Percentiles rank a stretch among this genome's conserved stretches.
These are phyloP conservation scores for Ceratocystis albifundus DNA, from an alignment of 2,329 filamentous ascomycete species.

Conservation along the genomic window DNA sequence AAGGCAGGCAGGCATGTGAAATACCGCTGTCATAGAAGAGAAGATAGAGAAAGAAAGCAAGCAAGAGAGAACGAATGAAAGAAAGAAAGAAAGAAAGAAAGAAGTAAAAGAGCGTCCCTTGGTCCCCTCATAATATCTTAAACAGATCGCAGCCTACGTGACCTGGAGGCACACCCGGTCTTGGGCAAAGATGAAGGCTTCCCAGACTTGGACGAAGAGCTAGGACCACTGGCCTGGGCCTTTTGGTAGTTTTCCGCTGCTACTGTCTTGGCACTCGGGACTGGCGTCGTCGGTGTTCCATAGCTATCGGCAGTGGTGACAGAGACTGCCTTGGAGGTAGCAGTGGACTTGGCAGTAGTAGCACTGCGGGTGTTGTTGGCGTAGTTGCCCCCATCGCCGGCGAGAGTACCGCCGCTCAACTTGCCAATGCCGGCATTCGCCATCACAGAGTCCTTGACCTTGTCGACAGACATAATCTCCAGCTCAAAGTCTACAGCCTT, in stretches of 20 bases:
- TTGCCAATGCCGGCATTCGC: conserved; percentile 27
- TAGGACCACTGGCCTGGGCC: neutral
- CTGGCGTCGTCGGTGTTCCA: neutral
- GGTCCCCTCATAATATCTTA: neutral
- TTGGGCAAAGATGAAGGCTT: neutral
- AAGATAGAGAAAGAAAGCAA: neutral
- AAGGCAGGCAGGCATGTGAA: too few relatives aligned
- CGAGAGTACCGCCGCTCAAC: neutral
- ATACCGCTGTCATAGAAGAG: too few relatives aligned
- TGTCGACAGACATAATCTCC: conserved; percentile 25
- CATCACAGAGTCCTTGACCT: conserved; percentile 22
- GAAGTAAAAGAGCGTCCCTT: neutral
- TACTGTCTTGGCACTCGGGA: neutral
- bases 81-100: neutral
- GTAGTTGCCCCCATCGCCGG: neutral
- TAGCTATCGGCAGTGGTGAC: neutral
- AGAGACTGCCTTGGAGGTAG: neutral
- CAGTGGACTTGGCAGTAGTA: neutral
- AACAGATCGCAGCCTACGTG: neutral
- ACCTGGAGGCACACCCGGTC: neutral
- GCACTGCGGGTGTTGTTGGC: neutral
- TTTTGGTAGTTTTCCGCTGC: neutral
- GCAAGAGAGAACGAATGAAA: neutral
- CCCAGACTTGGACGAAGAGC: neutral
- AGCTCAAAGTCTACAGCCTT: conserved; percentile 24